Percentiles rank a stretch among this genome's conserved stretches.
phyloP scores from a whole-genome alignment of 352 stramenopile genomes.

The Pythium guiyangense region DNA sequence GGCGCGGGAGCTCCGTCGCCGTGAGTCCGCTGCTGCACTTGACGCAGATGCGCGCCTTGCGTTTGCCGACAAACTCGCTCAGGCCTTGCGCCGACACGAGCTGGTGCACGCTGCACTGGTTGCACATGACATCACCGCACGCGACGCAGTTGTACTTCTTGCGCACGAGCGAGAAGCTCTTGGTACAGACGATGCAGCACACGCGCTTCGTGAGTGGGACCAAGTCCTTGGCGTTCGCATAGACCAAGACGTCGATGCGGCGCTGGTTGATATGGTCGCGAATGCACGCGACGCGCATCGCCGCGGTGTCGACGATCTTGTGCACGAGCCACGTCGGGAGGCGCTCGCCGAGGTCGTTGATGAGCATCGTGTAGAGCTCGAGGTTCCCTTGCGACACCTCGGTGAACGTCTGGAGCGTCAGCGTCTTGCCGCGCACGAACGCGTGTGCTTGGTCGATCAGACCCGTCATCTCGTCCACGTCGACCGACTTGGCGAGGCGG shows the following conservation, averaged over 20 bases:
- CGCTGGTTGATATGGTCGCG: slow-evolving; percentile 75
- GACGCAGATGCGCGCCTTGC: slow-evolving; percentile 73
- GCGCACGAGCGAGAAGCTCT: slow-evolving; percentile 77
- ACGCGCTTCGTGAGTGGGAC: slow-evolving; percentile 70
- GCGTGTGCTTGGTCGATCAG: slow-evolving; percentile 43
- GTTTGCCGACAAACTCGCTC: slow-evolving; percentile 44
- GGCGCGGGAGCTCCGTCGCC: slow-evolving; percentile 45
- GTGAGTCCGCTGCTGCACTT: slow-evolving; percentile 69
- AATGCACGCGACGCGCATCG: slow-evolving; percentile 69
- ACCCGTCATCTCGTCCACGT: slow-evolving; percentile 43
- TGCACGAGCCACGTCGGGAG: slow-evolving; percentile 76
- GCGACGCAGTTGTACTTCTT: slow-evolving; percentile 85
- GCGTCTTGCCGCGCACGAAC: slow-evolving; percentile 70
- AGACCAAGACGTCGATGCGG: slow-evolving; percentile 66
- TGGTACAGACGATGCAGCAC: slow-evolving; percentile 76
- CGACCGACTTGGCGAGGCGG: slow-evolving; percentile 70
- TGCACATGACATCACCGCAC: slow-evolving; percentile 81
- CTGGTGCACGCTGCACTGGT: slow-evolving; percentile 72
- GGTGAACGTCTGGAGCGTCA: slow-evolving; percentile 70
- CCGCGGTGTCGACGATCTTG: slow-evolving; percentile 78
- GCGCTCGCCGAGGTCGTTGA: slow-evolving; percentile 72
- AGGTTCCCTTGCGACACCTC: slow-evolving; percentile 49
- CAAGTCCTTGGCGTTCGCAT: slow-evolving; percentile 59
- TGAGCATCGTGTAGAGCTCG: slow-evolving; percentile 79
- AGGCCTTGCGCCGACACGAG: slow-evolving; percentile 56